phyloP scores from a whole-genome alignment of 164 flowering plant genomes.

The Malania oleifera region DNA sequence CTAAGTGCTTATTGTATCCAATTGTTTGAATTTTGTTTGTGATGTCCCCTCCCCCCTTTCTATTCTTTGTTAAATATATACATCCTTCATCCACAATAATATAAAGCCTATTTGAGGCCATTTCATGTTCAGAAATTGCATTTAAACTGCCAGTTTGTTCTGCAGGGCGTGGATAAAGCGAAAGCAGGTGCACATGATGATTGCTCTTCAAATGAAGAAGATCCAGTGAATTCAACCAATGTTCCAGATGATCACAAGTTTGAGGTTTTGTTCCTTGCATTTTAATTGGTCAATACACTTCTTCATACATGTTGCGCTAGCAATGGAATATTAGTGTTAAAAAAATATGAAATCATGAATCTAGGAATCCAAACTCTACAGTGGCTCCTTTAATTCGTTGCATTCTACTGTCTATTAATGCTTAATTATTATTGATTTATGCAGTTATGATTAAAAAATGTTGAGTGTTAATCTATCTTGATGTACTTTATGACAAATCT shows the following conservation, averaged over 20 bases:
- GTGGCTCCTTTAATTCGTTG: no score
- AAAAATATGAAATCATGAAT: neutral
- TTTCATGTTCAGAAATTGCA: neutral
- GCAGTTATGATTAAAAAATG: no score
- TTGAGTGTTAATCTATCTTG: no score
- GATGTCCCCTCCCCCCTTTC: no score
- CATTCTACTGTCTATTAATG: no score
- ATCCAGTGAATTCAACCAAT: slow-evolving; percentile 10
- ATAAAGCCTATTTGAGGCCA: neutral
- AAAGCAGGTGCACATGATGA: slow-evolving; percentile 11
- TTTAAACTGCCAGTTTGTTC: neutral
- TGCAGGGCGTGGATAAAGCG: slow-evolving; percentile 22
- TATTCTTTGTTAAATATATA: no score
- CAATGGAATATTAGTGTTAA: neutral
- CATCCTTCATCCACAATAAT: no score
- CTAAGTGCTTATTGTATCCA: no score
- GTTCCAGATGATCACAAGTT: slow-evolving; percentile 20
- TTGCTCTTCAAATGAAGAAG: slow-evolving; percentile 7
- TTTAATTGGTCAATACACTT: neutral
- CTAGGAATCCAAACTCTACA: no score
- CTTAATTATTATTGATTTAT: no score
- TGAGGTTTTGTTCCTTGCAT: slow-evolving; percentile 28
- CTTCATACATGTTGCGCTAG: neutral
- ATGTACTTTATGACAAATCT: neutral
- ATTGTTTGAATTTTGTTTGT: no score